Percentiles rank a stretch among this genome's conserved stretches.
These are phyloP conservation scores for Paramyrothecium roridum DNA, from an alignment of 2,329 filamentous ascomycete genomes.

Conservation along the genomic window DNA sequence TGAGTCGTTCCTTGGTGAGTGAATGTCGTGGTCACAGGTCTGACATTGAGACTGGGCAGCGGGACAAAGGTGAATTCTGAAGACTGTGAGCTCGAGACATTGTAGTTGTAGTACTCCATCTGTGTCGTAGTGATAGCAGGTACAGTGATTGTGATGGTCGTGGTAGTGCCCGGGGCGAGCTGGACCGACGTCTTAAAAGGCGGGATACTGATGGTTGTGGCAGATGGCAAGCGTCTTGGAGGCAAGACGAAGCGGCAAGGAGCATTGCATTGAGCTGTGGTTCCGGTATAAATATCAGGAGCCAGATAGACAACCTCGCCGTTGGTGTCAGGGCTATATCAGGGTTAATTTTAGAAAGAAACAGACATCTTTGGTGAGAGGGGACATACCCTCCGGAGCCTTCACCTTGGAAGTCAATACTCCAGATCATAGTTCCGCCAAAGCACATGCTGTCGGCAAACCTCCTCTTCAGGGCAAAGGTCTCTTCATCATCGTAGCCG, in stretches of 20 bases:
- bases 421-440: constrained; percentile 14
- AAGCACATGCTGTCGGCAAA: constrained; percentile 10
- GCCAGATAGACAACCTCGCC: neutral
- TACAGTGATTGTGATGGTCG: neutral
- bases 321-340: too few species aligned
- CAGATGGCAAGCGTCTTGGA: neutral
- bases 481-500: constrained; percentile 21
- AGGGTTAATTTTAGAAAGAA: too few species aligned
- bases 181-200: neutral
- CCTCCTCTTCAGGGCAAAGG: constrained; percentile 9
- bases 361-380: too few species aligned
- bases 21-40: neutral
- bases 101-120: neutral
- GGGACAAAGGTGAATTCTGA: neutral
- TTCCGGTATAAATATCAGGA: neutral
- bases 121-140: neutral
- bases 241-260: neutral
- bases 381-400: too few species aligned
- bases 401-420: constrained; percentile 7
- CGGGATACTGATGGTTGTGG: neutral
- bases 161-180: neutral
- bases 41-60: neutral
- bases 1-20: neutral
- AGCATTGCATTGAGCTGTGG: neutral
- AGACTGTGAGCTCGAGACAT: neutral